These are phyloP conservation scores for Scutellaria baicalensis DNA, from an alignment of 257 asterid genomes.

Conservation along the genomic window DNA sequence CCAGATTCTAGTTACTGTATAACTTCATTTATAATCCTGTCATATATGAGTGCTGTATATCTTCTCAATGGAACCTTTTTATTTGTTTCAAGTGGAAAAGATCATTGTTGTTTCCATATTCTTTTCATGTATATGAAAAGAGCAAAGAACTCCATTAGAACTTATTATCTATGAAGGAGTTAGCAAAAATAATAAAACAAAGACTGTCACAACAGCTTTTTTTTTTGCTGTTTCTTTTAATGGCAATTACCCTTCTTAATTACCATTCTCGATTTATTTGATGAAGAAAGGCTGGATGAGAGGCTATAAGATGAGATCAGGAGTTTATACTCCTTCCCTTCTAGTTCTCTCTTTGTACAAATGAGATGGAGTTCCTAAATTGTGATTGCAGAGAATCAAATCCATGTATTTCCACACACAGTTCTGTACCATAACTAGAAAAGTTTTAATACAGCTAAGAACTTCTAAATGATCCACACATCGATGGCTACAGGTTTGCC, in stretches of 20 bases:
- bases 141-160: neutral
- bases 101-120: neutral
- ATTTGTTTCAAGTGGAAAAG: neutral
- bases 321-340: neutral
- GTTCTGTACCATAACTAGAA: slow-evolving; percentile 1
- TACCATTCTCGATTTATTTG: neutral
- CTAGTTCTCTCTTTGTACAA: neutral
- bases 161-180: neutral
- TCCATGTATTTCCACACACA: neutral
- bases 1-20: slow-evolving; percentile 14
- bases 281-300: neutral
- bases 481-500: slow-evolving; percentile 19
- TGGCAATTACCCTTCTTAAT: neutral
- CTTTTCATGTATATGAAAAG: neutral
- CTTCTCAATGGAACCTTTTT: neutral
- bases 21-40: neutral
- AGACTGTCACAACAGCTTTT: neutral
- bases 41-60: slow-evolving; percentile 7
- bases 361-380: neutral
- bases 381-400: neutral
- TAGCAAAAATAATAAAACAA: neutral
- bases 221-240: neutral
- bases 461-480: neutral
- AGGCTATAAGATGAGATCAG: neutral
- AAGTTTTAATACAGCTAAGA: slow-evolving; percentile 7